phyloP scores from a whole-genome alignment of 2,329 filamentous ascomycete genomes.

The Akanthomyces uredinophilus region DNA sequence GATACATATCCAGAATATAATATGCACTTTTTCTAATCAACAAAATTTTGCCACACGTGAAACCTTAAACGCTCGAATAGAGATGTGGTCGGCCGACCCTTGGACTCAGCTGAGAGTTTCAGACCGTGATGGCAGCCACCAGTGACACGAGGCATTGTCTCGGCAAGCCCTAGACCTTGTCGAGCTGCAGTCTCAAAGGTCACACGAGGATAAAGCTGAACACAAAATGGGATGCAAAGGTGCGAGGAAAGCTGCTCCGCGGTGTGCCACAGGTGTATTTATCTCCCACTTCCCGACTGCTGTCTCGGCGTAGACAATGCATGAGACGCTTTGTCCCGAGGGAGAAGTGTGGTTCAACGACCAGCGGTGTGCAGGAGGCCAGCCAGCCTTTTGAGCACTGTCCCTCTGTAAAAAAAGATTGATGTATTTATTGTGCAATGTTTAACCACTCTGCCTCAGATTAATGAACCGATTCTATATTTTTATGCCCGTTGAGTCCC shows the following conservation, averaged over 20 bases:
- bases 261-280: no score
- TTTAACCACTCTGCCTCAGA: not conserved
- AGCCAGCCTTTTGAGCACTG: not conserved
- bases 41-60: not conserved
- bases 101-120: not conserved
- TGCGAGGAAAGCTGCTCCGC: no score
- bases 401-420: not conserved
- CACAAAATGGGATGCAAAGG: no score
- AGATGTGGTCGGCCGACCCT: not conserved
- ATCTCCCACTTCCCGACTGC: no score
- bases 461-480: not conserved
- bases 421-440: not conserved
- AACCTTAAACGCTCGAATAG: no score
- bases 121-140: not conserved
- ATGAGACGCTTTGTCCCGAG: no score
- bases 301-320: no score
- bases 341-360: no score
- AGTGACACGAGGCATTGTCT: not conserved
- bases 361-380: no score
- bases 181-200: no score
- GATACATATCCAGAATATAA: slow-evolving; percentile 1
- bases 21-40: not conserved
- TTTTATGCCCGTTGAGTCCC: not conserved
- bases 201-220: no score
- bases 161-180: not conserved